Percentiles rank a stretch among this genome's conserved stretches.
phyloP scores from a whole-genome alignment of 164 flowering plant species.

The Kalanchoe fedtschenkoi region DNA sequence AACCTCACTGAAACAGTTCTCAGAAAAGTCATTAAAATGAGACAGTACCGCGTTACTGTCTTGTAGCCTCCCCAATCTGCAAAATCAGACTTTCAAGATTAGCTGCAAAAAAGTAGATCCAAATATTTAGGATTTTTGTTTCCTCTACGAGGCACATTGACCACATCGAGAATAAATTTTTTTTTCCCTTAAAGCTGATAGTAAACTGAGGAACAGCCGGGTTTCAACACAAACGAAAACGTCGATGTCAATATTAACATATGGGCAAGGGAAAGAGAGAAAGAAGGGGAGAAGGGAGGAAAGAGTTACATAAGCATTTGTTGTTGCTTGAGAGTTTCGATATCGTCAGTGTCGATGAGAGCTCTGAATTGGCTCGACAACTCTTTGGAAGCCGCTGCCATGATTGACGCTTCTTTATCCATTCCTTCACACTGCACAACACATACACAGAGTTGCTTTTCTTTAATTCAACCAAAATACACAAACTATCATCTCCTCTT shows the following conservation, averaged over 20 bases:
- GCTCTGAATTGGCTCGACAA: slow-evolving; percentile 50
- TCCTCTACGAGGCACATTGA: too few species aligned
- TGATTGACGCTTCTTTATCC: slow-evolving; percentile 22
- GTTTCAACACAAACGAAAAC: too few species aligned
- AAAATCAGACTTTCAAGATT: slow-evolving; percentile 6
- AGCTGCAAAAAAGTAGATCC: background rate
- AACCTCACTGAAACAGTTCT: slow-evolving; percentile 63
- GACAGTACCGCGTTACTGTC: slow-evolving; percentile 93
- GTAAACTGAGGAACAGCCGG: too few species aligned
- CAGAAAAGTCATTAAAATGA: slow-evolving; percentile 83
- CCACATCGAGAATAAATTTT: too few species aligned
- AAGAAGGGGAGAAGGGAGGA: slow-evolving; percentile 9
- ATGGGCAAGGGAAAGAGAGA: background rate
- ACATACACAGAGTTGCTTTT: too few species aligned
- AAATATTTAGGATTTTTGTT: too few species aligned
- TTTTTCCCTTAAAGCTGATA: too few species aligned
- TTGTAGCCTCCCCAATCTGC: slow-evolving; percentile 91
- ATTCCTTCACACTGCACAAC: too few species aligned
- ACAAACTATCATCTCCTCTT: too few species aligned
- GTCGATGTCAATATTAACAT: too few species aligned
- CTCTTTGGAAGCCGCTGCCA: slow-evolving; percentile 43
- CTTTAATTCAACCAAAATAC: too few species aligned
- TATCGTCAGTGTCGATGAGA: slow-evolving; percentile 39
- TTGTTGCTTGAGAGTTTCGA: slow-evolving; percentile 50
- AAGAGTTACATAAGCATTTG: slow-evolving; percentile 57